These are phyloP conservation scores for Aspergillus melleus DNA, from an alignment of 2,329 filamentous ascomycete species.

Conservation along the genomic window DNA sequence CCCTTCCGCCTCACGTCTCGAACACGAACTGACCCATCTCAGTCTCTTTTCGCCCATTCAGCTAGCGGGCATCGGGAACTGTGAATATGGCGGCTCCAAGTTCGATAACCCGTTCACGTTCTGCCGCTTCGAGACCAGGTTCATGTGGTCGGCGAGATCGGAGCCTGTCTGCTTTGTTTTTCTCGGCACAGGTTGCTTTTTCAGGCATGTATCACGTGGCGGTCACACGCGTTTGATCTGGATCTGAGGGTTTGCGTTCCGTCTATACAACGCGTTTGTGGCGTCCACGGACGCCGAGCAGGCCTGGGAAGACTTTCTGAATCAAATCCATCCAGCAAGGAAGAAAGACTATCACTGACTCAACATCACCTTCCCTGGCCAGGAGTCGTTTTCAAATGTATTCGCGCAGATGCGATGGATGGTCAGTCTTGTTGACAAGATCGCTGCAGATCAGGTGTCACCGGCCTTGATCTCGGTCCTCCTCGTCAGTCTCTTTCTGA, in stretches of 20 bases:
- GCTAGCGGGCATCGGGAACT: not conserved
- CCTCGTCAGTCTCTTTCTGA: not conserved
- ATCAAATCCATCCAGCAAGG: not conserved
- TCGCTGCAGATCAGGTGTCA: not conserved
- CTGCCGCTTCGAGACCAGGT: not conserved
- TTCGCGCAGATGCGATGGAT: not conserved
- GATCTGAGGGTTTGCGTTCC: not conserved
- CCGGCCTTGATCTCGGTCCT: not conserved
- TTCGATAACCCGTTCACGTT: not conserved
- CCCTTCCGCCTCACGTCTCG: not conserved
- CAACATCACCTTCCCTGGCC: not conserved
- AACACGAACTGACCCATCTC: too few species aligned
- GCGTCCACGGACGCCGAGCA: not conserved
- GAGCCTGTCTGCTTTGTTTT: not conserved
- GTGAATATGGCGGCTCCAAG: not conserved
- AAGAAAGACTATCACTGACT: not conserved
- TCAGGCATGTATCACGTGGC: not conserved
- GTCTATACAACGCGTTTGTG: not conserved
- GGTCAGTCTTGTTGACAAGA: not conserved
- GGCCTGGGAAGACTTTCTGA: not conserved
- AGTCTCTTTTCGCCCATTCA: not conserved
- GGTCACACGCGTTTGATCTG: not conserved
- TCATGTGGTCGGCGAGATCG: not conserved
- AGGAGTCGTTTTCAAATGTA: not conserved
- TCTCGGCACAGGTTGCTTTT: not conserved